phyloP scores from a whole-genome alignment of 2,329 filamentous ascomycete species.

The Monosporascus cannonballus region DNA sequence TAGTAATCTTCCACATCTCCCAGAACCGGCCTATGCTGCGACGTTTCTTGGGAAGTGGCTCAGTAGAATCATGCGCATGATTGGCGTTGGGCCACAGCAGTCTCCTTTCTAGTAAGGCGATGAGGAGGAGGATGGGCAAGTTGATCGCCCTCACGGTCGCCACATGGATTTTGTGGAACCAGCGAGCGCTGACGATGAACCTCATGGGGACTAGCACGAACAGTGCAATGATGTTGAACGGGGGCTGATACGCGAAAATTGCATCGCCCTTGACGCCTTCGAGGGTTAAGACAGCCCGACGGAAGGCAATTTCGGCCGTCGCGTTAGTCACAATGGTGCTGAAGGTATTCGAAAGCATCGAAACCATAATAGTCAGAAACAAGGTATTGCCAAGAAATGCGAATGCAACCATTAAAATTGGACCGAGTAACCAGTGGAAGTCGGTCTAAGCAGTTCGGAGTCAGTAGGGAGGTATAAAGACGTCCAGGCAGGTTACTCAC shows the following conservation, averaged over 20 bases:
- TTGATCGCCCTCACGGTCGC: conserved; percentile 69
- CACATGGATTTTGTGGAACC: conserved; percentile 89
- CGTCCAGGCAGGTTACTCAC: conserved; percentile 25
- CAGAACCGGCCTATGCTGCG: conserved; percentile 47
- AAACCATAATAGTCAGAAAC: conserved; percentile 83
- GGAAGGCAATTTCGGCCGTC: conserved; percentile 77
- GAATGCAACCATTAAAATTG: conserved; percentile 74
- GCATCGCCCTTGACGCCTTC: conserved; percentile 83
- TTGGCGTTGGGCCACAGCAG: conserved; percentile 51
- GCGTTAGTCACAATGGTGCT: conserved; percentile 71
- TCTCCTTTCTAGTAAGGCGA: conserved; percentile 64
- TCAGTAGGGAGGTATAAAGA: conserved; percentile 9
- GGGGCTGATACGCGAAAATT: conserved; percentile 75
- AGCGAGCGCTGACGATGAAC: conserved; percentile 69
- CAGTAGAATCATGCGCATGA: conserved; percentile 19
- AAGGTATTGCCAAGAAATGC: conserved; percentile 82
- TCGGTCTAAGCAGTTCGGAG: conserved; percentile 40
- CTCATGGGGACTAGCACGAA: conserved; percentile 70
- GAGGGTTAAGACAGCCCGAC: conserved; percentile 72
- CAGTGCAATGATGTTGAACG: conserved; percentile 76
- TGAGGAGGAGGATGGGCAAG: conserved; percentile 64
- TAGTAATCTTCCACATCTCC: conserved; percentile 62
- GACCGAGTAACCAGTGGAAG: conserved; percentile 75
- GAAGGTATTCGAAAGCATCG: conserved; percentile 81
- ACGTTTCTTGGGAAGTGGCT: conserved; percentile 16